Evolutionary conservation across 129 eudicot genomes (phyloP), one percentile per base, ranked within the genome.

Genomic region (Tanacetum coccineum): DNA sequence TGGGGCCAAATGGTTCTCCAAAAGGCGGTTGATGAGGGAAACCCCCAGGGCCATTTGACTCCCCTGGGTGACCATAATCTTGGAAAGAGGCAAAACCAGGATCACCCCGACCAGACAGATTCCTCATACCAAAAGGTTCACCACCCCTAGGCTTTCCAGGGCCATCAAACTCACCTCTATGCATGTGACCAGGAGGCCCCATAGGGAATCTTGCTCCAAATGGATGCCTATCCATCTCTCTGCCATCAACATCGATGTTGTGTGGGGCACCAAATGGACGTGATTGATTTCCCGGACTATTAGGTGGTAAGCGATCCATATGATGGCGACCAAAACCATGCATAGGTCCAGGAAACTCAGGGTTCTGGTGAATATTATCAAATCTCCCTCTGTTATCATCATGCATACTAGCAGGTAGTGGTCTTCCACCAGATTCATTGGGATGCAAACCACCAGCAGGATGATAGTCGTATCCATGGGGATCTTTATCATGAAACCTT

Each of bases 101-200:
- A 64, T 88, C 96, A 49, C 75, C 83, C 61, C 80, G 84, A 62
- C 86, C 72, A 10, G 80, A 71, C 45, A 80, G 25, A 68, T 77
- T 67, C 59, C 81, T 79, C 32, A 79, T 78, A 22, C 88, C 93
- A 50, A 83, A 70, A 70, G 78, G 68, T 25, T 78, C 93, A 56
- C 77, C 89, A 61, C 63, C 65, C 20, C 82, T 68, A 65, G 71
- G 63, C 74, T 76, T 76, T 22, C 80, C 78, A 3, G 87, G 81
- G 51, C 81, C 90, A 77, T 83, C 95, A 73, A 66, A 40, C 30
- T 87, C 95, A 42, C 89, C 87, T 81, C 95, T 72, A 42, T 67
- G 81, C 72, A 71, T 51, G 68, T 82, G 83, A 61, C 79, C 82
- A 46, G 88, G 81, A 64, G 85, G 81, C 64, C 76, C 67, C 68